These are phyloP conservation scores for Boletus fagicola DNA, from an alignment of 768 basidiomycete species.

Conservation along the genomic window DNA sequence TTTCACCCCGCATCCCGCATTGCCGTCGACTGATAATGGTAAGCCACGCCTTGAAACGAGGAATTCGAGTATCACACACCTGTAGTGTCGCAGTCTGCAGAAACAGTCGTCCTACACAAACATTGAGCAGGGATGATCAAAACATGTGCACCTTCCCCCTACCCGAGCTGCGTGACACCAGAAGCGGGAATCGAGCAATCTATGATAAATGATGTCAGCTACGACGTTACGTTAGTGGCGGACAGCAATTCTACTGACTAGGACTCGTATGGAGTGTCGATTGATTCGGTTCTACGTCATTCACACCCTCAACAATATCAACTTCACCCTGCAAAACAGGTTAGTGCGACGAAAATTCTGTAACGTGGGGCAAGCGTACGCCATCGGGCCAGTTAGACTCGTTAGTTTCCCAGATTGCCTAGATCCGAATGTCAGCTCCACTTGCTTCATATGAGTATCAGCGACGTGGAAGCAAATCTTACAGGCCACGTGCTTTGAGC, in stretches of 20 bases:
- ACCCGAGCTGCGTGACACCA: constrained; percentile 27
- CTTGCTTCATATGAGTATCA: constrained; percentile 5
- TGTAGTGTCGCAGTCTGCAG: constrained; percentile 24
- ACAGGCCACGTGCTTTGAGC: constrained; percentile 37
- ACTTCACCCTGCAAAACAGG: constrained; percentile 26
- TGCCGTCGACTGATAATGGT: constrained; percentile 24
- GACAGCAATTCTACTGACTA: constrained; percentile 28
- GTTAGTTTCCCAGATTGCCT: constrained; percentile 32
- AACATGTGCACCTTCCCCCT: not conserved
- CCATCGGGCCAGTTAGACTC: constrained; percentile 26
- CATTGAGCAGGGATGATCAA: not conserved
- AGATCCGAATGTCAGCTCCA: constrained; percentile 6
- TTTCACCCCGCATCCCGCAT: constrained; percentile 39
- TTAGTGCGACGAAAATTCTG: not conserved
- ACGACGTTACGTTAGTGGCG: not conserved
- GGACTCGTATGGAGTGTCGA: constrained; percentile 56
- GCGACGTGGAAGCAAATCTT: constrained; percentile 3
- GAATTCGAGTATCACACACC: constrained; percentile 11
- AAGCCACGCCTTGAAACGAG: not conserved
- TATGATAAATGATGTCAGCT: constrained; percentile 1
- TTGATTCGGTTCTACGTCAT: constrained; percentile 50
- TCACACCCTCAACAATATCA: constrained; percentile 43
- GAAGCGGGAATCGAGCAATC: constrained; percentile 30
- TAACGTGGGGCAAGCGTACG: constrained; percentile 12
- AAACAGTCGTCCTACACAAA: constrained; percentile 16